Evolutionary conservation across 73 alveolate species (phyloP).

Genomic region (Uronychia setigera): DNA sequence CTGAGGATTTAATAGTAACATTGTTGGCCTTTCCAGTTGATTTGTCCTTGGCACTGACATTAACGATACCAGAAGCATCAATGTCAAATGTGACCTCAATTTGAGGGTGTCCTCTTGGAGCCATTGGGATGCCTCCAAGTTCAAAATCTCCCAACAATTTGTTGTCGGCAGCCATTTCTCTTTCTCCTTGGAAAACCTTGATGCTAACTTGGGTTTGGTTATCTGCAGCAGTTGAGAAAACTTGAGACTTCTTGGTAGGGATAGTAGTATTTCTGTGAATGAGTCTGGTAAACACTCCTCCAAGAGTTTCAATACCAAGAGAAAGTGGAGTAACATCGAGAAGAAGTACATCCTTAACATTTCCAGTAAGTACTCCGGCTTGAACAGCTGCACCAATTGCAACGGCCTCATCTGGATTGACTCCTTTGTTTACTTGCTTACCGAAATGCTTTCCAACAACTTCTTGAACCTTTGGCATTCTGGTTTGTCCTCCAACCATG

Average conservation of each 20-base stretch:
- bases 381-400: constrained; percentile 99
- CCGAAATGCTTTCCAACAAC: constrained; percentile 85
- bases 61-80: constrained; percentile 98
- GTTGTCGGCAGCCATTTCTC: constrained; percentile 96
- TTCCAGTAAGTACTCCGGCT: constrained; percentile 97
- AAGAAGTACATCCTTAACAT: constrained; percentile 88
- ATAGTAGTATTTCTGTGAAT: constrained; percentile 97
- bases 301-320: constrained; percentile 95
- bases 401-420: constrained; percentile 99
- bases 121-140: constrained; percentile 94
- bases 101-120: constrained; percentile 93
- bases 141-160: constrained; percentile 93
- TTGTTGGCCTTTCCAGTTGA: constrained; percentile 88
- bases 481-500: constrained; percentile 98
- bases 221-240: constrained; percentile 96
- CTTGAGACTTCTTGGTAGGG: constrained; percentile 97
- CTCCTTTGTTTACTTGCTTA: constrained; percentile 77
- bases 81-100: constrained; percentile 97
- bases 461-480: constrained; percentile 97
- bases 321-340: constrained; percentile 98
- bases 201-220: constrained; percentile 94
- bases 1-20: constrained; percentile 89
- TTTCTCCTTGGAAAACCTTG: constrained; percentile 97
- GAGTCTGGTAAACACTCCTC: constrained; percentile 95
- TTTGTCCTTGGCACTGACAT: constrained; percentile 98